Conservation (phyloP, 2,329 filamentous ascomycete species). For the Nemania abortiva region DNA sequence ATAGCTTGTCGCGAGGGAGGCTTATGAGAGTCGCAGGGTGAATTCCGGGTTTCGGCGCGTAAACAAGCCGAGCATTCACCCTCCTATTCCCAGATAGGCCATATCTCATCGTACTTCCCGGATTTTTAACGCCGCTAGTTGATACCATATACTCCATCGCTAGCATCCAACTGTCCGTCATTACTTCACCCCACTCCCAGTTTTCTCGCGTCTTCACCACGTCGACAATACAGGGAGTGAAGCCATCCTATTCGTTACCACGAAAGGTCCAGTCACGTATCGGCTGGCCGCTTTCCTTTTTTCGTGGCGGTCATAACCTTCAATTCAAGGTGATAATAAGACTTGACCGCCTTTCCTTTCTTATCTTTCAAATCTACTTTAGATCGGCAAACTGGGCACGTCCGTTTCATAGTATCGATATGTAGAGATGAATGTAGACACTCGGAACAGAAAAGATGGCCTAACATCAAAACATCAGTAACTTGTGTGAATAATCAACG, state of each 20-base stretch:
- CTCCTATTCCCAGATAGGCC: neutral
- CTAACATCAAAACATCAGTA: slow-evolving; percentile 52
- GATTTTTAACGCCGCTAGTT: neutral
- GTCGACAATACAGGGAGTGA: slow-evolving; percentile 27
- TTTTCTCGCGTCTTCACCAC: slow-evolving; percentile 44
- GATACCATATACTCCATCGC: neutral
- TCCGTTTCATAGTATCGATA: slow-evolving; percentile 66
- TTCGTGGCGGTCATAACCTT: slow-evolving; percentile 70
- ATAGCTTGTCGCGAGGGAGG: slow-evolving; percentile 1
- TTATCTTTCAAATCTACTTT: slow-evolving; percentile 65
- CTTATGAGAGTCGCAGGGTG: neutral
- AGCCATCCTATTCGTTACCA: neutral
- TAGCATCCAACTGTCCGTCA: neutral
- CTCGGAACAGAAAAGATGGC: slow-evolving; percentile 73
- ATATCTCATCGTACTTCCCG: neutral
- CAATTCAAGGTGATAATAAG: slow-evolving; percentile 70
- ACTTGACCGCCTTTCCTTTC: slow-evolving; percentile 57
- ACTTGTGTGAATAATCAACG: neutral
- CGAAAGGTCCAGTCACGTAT: slow-evolving; percentile 22
- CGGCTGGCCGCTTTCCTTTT: slow-evolving; percentile 61
- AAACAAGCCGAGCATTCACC: neutral
- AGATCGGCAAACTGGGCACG: slow-evolving; percentile 73
- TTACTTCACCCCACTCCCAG: neutral
- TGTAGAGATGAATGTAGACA: slow-evolving; percentile 72
- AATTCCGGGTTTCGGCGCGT: neutral